phyloP scores from a whole-genome alignment of 108 stramenopile species.

The Skeletonema costatum region DNA sequence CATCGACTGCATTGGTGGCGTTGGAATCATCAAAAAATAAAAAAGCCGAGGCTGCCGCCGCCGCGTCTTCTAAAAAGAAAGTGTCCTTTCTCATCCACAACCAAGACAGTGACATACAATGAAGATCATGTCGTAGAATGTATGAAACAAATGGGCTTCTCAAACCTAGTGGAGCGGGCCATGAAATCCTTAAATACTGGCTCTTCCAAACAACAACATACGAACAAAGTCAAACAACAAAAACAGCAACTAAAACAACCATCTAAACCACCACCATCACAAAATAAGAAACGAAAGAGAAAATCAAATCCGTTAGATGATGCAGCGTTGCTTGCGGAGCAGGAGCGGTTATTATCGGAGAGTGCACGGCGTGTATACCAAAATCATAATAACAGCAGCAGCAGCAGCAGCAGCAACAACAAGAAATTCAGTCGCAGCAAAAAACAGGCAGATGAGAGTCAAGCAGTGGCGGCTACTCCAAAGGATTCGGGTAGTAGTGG shows the following conservation, averaged over 20 bases:
- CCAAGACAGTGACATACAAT: slow-evolving; percentile 8
- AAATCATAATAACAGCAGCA: neutral
- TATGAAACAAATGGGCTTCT: slow-evolving; percentile 22
- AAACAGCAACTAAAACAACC: neutral
- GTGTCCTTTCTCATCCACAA: neutral
- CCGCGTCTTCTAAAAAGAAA: neutral
- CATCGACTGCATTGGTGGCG: neutral
- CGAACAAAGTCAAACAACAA: neutral
- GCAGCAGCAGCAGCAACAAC: neutral
- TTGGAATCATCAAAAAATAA: neutral
- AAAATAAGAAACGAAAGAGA: slow-evolving; percentile 17
- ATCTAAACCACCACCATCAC: neutral
- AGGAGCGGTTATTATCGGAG: slow-evolving; percentile 24
- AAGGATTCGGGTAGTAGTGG: neutral
- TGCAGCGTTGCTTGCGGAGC: slow-evolving; percentile 19
- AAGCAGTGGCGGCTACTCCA: neutral
- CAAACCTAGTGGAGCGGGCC: slow-evolving; percentile 7
- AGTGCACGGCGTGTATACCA: slow-evolving; percentile 21
- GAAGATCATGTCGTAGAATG: slow-evolving; percentile 12
- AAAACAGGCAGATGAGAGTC: neutral
- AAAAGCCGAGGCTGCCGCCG: neutral
- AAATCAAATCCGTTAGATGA: slow-evolving; percentile 8
- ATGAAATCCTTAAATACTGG: slow-evolving; percentile 7
- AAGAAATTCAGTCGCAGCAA: neutral
- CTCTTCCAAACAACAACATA: neutral